These are phyloP conservation scores for Naegleria gruberi DNA, from an alignment of 208 protist genomes.

Conservation along the genomic window DNA sequence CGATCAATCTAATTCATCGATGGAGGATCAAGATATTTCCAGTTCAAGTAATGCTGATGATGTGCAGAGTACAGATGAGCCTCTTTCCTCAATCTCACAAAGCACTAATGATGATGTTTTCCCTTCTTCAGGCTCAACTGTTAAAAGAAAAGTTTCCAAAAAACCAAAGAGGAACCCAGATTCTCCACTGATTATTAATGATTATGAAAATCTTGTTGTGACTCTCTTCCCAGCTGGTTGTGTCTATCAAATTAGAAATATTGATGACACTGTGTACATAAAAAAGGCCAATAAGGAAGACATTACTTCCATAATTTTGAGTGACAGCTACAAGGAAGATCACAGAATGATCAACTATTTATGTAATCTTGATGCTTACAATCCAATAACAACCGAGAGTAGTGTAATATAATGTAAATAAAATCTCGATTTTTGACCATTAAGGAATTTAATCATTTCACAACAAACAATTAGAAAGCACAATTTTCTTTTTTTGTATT, in stretches of 20 bases:
- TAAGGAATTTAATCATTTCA: too few species aligned
- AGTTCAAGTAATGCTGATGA: background rate
- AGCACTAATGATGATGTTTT: background rate
- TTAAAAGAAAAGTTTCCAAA: background rate
- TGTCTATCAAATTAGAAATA: conserved; percentile 15
- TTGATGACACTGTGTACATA: background rate
- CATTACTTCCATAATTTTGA: background rate
- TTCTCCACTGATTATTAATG: conserved; percentile 9
- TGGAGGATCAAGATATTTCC: background rate
- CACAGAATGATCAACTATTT: conserved; percentile 12
- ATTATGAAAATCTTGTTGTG: conserved; percentile 14
- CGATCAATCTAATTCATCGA: background rate
- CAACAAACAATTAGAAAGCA: too few species aligned
- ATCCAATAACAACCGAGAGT: background rate
- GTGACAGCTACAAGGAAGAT: conserved; percentile 11
- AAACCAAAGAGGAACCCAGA: background rate
- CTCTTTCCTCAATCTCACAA: background rate
- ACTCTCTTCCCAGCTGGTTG: background rate
- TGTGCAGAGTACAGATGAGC: background rate
- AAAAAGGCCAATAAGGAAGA: conserved; percentile 1
- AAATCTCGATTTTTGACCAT: too few species aligned
- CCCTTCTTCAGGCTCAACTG: too few species aligned
- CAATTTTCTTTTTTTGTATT: too few species aligned
- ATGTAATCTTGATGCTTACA: background rate
- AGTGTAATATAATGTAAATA: background rate